Evolutionary conservation across 148 eudicot genomes (phyloP).

Genomic region (Vaccinium darrowii): DNA sequence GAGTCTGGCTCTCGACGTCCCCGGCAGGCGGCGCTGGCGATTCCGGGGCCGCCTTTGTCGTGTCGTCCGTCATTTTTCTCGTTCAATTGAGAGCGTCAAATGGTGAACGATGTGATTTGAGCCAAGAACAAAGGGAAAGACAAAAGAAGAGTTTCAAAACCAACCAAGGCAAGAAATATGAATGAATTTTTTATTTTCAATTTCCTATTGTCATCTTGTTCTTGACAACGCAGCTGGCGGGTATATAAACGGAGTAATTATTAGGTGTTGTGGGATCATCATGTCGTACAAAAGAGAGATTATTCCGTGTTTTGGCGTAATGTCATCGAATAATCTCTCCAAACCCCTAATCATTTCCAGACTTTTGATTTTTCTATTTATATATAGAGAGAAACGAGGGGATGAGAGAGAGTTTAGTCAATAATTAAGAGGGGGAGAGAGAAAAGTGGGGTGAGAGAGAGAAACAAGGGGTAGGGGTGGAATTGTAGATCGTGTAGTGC

Average conservation of each 20-base stretch:
- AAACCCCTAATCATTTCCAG: too few species aligned
- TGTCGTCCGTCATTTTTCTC: constrained; percentile 4
- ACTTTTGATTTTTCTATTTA: too few species aligned
- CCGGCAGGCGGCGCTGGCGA: constrained; percentile 21
- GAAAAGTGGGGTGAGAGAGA: too few species aligned
- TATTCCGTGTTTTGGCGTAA: too few species aligned
- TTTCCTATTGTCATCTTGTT: not conserved
- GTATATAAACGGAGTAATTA: not conserved
- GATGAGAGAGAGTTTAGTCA: too few species aligned
- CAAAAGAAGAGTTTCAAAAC: not conserved
- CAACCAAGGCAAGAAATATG: not conserved
- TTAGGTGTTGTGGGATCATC: not conserved
- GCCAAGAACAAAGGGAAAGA: not conserved
- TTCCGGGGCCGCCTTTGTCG: not conserved
- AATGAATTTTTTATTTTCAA: not conserved
- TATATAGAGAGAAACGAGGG: too few species aligned
- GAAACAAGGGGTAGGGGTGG: too few species aligned
- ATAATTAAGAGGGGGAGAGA: too few species aligned
- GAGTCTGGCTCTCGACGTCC: constrained; percentile 29
- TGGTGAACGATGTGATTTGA: not conserved
- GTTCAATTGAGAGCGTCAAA: not conserved
- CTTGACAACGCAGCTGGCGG: not conserved
- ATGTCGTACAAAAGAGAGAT: too few species aligned
- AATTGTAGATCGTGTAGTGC: too few species aligned
- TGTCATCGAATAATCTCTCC: too few species aligned